Conservation (phyloP, 163 green algal genomes). For the Volvox carteri region DNA sequence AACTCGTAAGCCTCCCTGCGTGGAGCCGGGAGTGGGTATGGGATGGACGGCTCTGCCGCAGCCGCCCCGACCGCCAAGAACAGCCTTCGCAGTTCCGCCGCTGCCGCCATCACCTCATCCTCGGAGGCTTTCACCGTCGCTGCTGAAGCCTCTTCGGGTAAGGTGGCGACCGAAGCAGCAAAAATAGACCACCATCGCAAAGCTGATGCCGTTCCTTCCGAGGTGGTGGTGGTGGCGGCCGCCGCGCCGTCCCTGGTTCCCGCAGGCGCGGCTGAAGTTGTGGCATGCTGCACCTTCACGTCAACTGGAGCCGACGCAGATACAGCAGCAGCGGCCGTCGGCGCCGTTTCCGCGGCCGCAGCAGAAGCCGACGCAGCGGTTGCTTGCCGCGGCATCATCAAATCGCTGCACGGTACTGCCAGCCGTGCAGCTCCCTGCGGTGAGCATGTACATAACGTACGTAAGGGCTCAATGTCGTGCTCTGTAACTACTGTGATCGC, state of each 20-base stretch:
- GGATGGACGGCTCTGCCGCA: neutral
- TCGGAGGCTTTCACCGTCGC: too few species aligned
- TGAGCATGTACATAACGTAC: neutral
- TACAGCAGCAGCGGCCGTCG: neutral
- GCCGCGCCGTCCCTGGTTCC: too few species aligned
- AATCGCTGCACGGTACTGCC: neutral
- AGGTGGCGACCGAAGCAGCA: neutral
- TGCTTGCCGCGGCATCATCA: neutral
- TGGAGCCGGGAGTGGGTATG: neutral
- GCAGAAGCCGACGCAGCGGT: neutral
- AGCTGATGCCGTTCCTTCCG: neutral
- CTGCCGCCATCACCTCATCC: neutral
- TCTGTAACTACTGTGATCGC: neutral
- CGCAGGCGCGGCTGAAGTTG: too few species aligned
- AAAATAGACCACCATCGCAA: neutral
- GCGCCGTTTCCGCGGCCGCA: neutral
- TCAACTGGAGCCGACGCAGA: too few species aligned
- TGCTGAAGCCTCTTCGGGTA: neutral
- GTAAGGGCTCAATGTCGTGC: neutral
- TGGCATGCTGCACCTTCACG: too few species aligned
- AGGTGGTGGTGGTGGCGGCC: too few species aligned
- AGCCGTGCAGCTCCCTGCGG: neutral
- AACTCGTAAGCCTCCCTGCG: neutral
- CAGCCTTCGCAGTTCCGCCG: neutral
- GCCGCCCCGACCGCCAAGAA: neutral